Conservation (phyloP, 2,329 filamentous ascomycete genomes). For the Aurifilum marmelostoma region DNA sequence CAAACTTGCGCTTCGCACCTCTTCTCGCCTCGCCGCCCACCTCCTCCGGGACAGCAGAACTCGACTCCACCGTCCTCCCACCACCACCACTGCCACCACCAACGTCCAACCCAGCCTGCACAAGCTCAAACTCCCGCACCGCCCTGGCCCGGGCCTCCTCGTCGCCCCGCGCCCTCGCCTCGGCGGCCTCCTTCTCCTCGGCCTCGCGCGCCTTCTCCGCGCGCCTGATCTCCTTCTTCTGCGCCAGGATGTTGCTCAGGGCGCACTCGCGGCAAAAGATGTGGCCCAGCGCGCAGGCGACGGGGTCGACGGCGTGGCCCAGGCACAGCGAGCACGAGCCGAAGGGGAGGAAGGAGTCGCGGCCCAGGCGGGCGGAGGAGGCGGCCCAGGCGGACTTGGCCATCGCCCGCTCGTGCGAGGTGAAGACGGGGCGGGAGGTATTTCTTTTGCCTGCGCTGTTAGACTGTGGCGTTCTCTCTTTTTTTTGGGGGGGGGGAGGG, state of each 20-base stretch:
- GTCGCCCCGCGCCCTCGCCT: conserved; percentile 62
- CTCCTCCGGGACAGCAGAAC: conserved; percentile 35
- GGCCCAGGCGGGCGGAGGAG: conserved; percentile 79
- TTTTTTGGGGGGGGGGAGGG: too few relatives aligned
- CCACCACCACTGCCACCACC: conserved; percentile 34
- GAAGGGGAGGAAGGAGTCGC: conserved; percentile 92
- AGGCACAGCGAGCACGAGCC: conserved; percentile 88
- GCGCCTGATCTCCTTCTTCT: conserved; percentile 89
- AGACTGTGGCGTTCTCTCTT: conserved; percentile 19
- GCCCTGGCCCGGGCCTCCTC: conserved; percentile 72
- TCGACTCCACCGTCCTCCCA: conserved; percentile 32
- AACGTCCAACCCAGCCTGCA: conserved; percentile 70
- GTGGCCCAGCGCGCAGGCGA: conserved; percentile 82
- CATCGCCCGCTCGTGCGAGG: conserved; percentile 82
- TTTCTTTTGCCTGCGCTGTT: conserved; percentile 72
- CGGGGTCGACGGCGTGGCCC: conserved; percentile 76
- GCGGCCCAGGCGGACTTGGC: conserved; percentile 83
- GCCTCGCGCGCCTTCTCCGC: conserved; percentile 68
- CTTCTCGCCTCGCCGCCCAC: conserved; percentile 37
- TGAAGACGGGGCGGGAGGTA: conserved; percentile 91
- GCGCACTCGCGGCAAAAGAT: conserved; percentile 96
- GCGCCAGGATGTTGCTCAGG: conserved; percentile 84
- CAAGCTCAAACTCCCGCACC: conserved; percentile 80
- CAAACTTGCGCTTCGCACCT: conserved; percentile 73
- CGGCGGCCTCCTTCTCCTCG: conserved; percentile 63